phyloP scores from a whole-genome alignment of 202 grass and related monocot species.

The Panicum virgatum region DNA sequence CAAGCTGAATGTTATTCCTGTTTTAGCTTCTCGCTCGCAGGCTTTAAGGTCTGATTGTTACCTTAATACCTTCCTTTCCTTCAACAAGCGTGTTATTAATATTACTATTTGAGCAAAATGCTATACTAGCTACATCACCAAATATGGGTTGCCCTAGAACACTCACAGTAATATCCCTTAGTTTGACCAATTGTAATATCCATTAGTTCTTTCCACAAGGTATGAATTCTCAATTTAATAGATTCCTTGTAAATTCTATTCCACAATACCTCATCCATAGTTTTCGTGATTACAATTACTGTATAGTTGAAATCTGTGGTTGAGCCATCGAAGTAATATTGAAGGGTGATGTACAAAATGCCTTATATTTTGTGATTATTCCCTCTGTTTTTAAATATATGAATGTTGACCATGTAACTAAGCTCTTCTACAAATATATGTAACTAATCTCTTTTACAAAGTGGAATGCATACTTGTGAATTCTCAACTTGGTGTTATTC shows the following conservation, averaged over 20 bases:
- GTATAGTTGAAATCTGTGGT: neutral
- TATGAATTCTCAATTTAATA: neutral
- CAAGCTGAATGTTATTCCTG: conserved; percentile 70
- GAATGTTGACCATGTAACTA: neutral
- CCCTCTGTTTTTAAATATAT: neutral
- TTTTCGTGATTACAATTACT: neutral
- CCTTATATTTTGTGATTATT: neutral
- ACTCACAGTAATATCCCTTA: neutral
- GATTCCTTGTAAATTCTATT: neutral
- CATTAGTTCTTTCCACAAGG: too few relatives aligned
- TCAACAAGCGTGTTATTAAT: conserved; percentile 15
- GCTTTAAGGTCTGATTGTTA: conserved; percentile 58
- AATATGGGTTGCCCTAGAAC: neutral
- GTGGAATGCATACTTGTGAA: too few relatives aligned
- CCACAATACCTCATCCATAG: neutral
- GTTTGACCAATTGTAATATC: conserved; percentile 23
- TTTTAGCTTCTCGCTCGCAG: conserved; percentile 72
- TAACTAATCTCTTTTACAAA: too few relatives aligned
- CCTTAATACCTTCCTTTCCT: conserved; percentile 3
- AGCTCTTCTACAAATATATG: too few relatives aligned
- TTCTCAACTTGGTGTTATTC: too few relatives aligned
- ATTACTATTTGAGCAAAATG: conserved; percentile 8
- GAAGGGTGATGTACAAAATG: neutral
- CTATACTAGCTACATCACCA: conserved; percentile 2
- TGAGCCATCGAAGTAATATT: neutral